Evolutionary conservation across 768 basidiomycete species (phyloP).

Genomic region (Leccinum disarticulatum): DNA sequence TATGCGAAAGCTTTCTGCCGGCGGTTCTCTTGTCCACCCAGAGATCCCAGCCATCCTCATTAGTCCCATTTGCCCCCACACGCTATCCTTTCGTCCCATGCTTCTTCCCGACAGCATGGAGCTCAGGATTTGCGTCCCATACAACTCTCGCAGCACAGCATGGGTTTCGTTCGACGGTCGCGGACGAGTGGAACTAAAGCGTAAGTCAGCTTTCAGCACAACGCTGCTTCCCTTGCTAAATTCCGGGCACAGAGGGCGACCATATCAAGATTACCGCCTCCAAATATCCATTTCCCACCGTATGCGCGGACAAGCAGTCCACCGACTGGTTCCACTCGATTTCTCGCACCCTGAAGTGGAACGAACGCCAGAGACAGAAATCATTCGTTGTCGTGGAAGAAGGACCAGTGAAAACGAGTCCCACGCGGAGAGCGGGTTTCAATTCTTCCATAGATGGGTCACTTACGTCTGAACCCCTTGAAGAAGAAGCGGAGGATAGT

Average conservation of each 20-base stretch:
- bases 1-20: slow-evolving; percentile 74
- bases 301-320: slow-evolving; percentile 96
- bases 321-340: slow-evolving; percentile 99
- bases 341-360: slow-evolving; percentile 96
- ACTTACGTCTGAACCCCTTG: slow-evolving; percentile 23
- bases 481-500: slow-evolving; percentile 44
- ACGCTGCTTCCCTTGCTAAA: slow-evolving; percentile 10
- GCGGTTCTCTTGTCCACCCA: slow-evolving; percentile 96
- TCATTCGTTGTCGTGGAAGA: slow-evolving; percentile 99
- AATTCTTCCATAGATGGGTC: slow-evolving; percentile 8
- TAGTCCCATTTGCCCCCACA: slow-evolving; percentile 98
- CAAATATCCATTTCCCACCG: slow-evolving; percentile 97
- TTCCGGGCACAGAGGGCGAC: slow-evolving; percentile 76
- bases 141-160: slow-evolving; percentile 95
- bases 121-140: slow-evolving; percentile 96
- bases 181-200: slow-evolving; percentile 92
- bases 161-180: slow-evolving; percentile 99
- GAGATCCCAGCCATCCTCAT: slow-evolving; percentile 96
- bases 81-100: slow-evolving; percentile 98
- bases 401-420: slow-evolving; percentile 50
- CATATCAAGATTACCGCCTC: slow-evolving; percentile 98
- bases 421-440: slow-evolving; percentile 15
- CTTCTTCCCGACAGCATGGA: slow-evolving; percentile 98
- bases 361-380: slow-evolving; percentile 97
- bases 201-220: slow-evolving; percentile 46